Evolutionary conservation across 1,139 yeast genomes (phyloP), one percentile per base, ranked within the genome.

Genomic region (Taphrina wiesneri): DNA sequence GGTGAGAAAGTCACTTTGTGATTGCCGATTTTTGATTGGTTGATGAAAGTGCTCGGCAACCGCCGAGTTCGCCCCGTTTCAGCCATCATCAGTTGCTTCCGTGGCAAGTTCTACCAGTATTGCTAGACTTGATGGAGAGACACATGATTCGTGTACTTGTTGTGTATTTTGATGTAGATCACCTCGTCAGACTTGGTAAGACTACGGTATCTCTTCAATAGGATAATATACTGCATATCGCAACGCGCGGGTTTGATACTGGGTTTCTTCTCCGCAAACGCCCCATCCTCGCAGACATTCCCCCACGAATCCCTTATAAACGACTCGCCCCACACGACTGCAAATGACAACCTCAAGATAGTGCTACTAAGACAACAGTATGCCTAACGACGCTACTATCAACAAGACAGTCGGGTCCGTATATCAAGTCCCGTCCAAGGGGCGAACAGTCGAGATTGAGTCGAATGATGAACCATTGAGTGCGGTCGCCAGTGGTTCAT

Each of bases 401-500:
- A 32, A 52, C 45, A 19, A 13, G 5, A 36, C 39, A 11, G 59
- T 39, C 19, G 59, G 39, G 11, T 39, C 47, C 5, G 39, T 39
- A 15, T 34, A 54, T 34, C 17, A 36, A 5, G 59, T 39, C 23
- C 59, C 59, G 4, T 19, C 59, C 21, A 54, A 41, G 19, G 47
- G 49, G 9, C 19, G 59, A 9, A 39, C 36, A 11, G 45, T 54
- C 25, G 59, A 25, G 19, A 41, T 54, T 19, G 39, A 54, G 23
- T 17, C 49, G 2, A 25, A 23, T 5, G 46, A 36, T 21, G 49
- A 25, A 13, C 28, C 19, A n/a, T 13, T 54, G 23, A 54, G 51
- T 32, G 34, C 34, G 23, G 47, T 60, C 13, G 64, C 43, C 13
- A 60, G 52, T 36, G 64, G 64, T 21, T 39, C 57, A 25, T 47